Percentiles rank a stretch among this genome's conserved stretches.
Evolutionary conservation across 2,329 filamentous ascomycete genomes (phyloP).

Genomic region (Ophiostoma novo-ulmi): DNA sequence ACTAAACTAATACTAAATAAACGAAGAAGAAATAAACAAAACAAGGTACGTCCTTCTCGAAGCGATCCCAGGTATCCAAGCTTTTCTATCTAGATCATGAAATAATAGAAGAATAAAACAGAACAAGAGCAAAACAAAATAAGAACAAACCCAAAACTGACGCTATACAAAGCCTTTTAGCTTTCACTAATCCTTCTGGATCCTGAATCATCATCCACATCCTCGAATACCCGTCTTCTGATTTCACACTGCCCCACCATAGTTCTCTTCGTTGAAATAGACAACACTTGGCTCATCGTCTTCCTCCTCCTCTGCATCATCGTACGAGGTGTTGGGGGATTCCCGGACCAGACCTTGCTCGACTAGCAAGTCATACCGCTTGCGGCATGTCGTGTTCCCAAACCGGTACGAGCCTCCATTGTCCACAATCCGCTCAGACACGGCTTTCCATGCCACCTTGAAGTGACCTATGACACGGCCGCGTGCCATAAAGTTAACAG

Average conservation of each 20-base stretch:
- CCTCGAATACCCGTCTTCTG: too few relatives aligned
- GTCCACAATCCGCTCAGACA: slow-evolving; percentile 48
- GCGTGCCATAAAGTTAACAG: slow-evolving; percentile 36
- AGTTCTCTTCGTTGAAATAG: background rate
- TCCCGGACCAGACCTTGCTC: background rate
- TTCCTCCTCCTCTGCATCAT: background rate
- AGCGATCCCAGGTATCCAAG: background rate
- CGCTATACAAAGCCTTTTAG: background rate
- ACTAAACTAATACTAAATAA: background rate
- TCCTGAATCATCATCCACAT: background rate
- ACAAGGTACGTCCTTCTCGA: background rate
- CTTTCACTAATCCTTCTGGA: background rate
- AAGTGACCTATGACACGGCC: slow-evolving; percentile 32
- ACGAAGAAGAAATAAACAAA: background rate
- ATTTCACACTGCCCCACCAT: background rate
- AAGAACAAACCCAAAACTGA: background rate
- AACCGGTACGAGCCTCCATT: slow-evolving; percentile 55
- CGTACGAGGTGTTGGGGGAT: background rate
- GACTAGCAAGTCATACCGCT: slow-evolving; percentile 50
- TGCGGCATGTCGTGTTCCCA: slow-evolving; percentile 54
- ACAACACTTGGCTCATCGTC: slow-evolving; percentile 2
- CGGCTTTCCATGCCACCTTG: slow-evolving; percentile 53
- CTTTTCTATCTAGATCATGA: background rate
- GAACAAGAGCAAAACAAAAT: background rate
- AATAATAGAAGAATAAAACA: background rate